phyloP scores from a whole-genome alignment of 169 alveolate species.

The Toxoplasma gondii region DNA sequence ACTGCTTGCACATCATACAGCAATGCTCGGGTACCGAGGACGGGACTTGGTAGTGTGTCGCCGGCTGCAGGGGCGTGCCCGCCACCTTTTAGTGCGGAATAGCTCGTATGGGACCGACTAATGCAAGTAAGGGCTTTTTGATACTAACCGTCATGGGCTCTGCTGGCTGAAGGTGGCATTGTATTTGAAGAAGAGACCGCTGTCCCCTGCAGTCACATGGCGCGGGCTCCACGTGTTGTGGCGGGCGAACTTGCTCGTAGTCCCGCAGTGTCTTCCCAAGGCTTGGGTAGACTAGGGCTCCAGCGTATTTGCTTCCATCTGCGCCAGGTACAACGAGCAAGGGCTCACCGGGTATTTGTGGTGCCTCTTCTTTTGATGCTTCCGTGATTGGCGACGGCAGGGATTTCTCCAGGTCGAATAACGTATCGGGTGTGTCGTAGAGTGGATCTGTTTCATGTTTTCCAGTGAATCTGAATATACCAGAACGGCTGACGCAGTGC shows the following conservation, averaged over 20 bases:
- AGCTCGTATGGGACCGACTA: neutral
- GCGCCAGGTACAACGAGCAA: neutral
- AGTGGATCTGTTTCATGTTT: constrained; percentile 41
- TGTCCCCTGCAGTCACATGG: constrained; percentile 59
- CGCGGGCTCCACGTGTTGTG: constrained; percentile 50
- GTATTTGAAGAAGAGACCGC: neutral
- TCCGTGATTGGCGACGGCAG: constrained; percentile 45
- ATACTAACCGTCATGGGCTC: neutral
- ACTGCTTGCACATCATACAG: constrained; percentile 42
- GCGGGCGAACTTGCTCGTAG: constrained; percentile 50
- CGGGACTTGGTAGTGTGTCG: constrained; percentile 58
- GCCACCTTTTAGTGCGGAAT: constrained; percentile 14
- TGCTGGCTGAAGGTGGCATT: neutral
- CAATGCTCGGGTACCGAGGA: constrained; percentile 39
- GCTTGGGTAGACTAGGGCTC: neutral
- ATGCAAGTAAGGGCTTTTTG: neutral
- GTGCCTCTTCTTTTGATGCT: constrained; percentile 49
- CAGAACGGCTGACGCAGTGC: neutral
- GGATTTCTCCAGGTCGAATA: constrained; percentile 37
- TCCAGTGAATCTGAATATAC: neutral
- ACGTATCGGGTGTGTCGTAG: constrained; percentile 54
- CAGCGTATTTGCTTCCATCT: neutral
- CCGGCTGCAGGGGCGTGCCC: constrained; percentile 4
- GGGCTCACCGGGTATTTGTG: constrained; percentile 2
- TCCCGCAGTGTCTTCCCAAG: constrained; percentile 51